Evolutionary conservation across 805 yeast species (phyloP).

Genomic region (Blastobotrys parvus): DNA sequence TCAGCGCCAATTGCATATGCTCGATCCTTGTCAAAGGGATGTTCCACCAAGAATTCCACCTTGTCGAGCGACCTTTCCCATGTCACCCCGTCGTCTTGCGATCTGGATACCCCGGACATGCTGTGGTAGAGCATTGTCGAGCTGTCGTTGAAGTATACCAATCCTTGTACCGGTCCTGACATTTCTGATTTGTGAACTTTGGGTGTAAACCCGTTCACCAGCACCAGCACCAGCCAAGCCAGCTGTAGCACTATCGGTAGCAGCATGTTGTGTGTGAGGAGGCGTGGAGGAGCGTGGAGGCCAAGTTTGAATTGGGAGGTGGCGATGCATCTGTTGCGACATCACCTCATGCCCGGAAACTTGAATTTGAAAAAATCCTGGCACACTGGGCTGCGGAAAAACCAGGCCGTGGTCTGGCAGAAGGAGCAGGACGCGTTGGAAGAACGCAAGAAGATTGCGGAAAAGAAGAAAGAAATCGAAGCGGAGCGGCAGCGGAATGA

Average conservation of each 20-base stretch:
- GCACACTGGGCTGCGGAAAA: slow-evolving; percentile 85
- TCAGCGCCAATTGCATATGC: slow-evolving; percentile 33
- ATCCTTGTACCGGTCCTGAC: slow-evolving; percentile 15
- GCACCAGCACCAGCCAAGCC: not conserved
- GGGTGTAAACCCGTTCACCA: slow-evolving; percentile 15
- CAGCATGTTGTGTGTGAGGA: too few relatives aligned
- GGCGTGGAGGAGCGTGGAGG: too few relatives aligned
- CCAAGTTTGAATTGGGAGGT: too few relatives aligned
- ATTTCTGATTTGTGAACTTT: slow-evolving; percentile 8
- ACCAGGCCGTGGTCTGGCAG: slow-evolving; percentile 79
- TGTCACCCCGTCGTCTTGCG: slow-evolving; percentile 39
- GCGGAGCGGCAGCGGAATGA: slow-evolving; percentile 55
- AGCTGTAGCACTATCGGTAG: not conserved
- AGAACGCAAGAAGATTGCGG: slow-evolving; percentile 58
- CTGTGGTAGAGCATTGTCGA: slow-evolving; percentile 22
- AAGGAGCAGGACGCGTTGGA: slow-evolving; percentile 67
- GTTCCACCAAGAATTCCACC: slow-evolving; percentile 29
- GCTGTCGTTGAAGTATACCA: slow-evolving; percentile 29
- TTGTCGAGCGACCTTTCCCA: slow-evolving; percentile 36
- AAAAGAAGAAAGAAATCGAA: slow-evolving; percentile 53
- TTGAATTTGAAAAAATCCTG: slow-evolving; percentile 88
- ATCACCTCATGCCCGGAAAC: slow-evolving; percentile 48
- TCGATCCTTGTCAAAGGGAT: slow-evolving; percentile 31
- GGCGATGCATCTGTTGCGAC: too few relatives aligned
- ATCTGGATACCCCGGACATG: slow-evolving; percentile 27